Evolutionary conservation across 495 filamentous ascomycete genomes (phyloP).

Genomic region (Daldinia bambusicola): DNA sequence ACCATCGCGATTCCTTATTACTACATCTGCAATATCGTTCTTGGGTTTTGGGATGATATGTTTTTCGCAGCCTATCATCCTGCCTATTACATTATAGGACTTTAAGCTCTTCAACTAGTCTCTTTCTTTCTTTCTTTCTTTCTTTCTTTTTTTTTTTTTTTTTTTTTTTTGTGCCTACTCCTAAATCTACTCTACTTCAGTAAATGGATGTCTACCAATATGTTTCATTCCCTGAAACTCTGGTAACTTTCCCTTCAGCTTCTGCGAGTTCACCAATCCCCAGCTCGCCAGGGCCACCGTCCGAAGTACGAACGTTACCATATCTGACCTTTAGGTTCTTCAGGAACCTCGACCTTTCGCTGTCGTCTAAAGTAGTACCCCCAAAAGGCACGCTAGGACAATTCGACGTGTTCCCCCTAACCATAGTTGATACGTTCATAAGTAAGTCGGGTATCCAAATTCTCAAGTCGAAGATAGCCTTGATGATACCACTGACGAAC

Average conservation of each 20-base stretch:
- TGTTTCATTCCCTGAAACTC: not conserved
- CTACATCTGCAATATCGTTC: not conserved
- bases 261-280: conserved; percentile 8
- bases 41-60: not conserved
- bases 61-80: not conserved
- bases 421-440: conserved; percentile 13
- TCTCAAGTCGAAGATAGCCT: conserved; percentile 5
- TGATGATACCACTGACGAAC: conserved; percentile 6
- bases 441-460: conserved; percentile 8
- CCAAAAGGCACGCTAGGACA: conserved; percentile 1
- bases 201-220: conserved; percentile 5
- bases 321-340: conserved; percentile 1
- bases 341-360: not conserved
- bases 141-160: too few species aligned
- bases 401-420: not conserved
- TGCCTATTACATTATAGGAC: not conserved
- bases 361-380: conserved; percentile 9
- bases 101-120: not conserved
- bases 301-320: conserved; percentile 5
- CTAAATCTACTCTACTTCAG: not conserved
- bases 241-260: not conserved
- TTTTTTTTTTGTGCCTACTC: too few species aligned
- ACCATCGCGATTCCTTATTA: not conserved
- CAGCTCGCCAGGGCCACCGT: conserved; percentile 9
- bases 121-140: too few species aligned